Conservation (phyloP, 2,329 filamentous ascomycete species). For the Didymellaceae sp. region DNA sequence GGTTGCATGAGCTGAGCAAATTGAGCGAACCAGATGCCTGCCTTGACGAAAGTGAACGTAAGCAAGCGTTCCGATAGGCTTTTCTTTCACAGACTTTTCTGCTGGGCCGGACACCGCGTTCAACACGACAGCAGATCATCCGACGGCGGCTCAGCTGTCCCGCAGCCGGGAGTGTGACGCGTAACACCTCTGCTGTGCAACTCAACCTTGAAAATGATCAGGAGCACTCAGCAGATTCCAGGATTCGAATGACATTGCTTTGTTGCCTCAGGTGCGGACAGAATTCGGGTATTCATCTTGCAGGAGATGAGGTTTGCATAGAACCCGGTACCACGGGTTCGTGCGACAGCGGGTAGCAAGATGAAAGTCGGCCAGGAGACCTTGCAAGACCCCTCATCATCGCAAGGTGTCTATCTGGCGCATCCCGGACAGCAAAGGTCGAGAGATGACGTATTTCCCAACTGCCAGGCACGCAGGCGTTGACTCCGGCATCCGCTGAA, state of each 20-base stretch:
- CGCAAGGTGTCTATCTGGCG: constrained; percentile 11
- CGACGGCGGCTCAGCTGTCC: constrained; percentile 10
- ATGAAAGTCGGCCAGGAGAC: constrained; percentile 22
- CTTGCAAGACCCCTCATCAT: constrained; percentile 25
- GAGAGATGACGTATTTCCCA: constrained; percentile 30
- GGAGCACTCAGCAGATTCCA: constrained; percentile 13
- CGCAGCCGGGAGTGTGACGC: constrained; percentile 9
- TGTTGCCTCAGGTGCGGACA: constrained; percentile 24
- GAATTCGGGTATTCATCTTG: constrained; percentile 28
- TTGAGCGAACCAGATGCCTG: neutral
- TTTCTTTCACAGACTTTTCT: neutral
- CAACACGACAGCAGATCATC: constrained; percentile 4
- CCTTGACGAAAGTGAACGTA: neutral
- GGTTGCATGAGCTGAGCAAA: neutral
- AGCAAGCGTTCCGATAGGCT: constrained; percentile 2
- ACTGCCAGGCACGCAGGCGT: neutral
- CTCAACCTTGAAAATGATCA: constrained; percentile 17
- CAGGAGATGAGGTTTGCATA: constrained; percentile 29
- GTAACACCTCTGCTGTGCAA: constrained; percentile 9
- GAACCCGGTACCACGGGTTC: constrained; percentile 18
- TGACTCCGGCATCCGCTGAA: neutral
- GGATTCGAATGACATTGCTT: constrained; percentile 2
- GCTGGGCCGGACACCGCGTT: neutral
- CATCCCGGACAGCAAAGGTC: constrained; percentile 16
- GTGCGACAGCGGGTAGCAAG: constrained; percentile 25